A percentile compares a stretch with the other conserved stretches of the same genome.
Conservation (phyloP, 139 green algal species). For the Desmodesmus armatus region DNA sequence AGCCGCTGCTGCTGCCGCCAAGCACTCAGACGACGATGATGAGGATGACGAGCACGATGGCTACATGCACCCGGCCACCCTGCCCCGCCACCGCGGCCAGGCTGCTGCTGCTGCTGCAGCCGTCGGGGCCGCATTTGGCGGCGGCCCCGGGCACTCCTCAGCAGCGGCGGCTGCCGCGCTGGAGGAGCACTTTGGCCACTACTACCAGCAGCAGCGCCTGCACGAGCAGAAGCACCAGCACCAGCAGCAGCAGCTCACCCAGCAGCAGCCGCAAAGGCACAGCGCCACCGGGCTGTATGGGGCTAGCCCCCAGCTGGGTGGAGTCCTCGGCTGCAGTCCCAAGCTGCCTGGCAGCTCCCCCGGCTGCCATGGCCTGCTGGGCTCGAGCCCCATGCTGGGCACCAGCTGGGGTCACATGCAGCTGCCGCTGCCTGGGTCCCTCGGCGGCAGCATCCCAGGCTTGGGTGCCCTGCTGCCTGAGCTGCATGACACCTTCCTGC, state of each 20-base stretch:
- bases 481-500: conserved; percentile 13
- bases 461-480: no score
- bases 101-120: background rate
- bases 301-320: no score
- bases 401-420: no score
- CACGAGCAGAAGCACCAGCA: background rate
- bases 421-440: conserved; percentile 23
- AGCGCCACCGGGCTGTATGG: no score
- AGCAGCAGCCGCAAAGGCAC: background rate
- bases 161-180: background rate
- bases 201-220: no score
- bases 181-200: no score
- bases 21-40: background rate
- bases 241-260: background rate
- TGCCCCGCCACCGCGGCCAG: background rate
- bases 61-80: background rate
- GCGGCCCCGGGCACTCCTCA: no score
- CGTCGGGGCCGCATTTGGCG: background rate
- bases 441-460: no score
- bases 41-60: background rate
- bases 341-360: no score
- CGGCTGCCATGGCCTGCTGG: no score
- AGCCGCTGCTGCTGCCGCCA: conserved; percentile 28
- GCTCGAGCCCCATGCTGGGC: conserved; percentile 29
- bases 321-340: no score